Percentiles rank a stretch among this genome's conserved stretches.
Conservation (phyloP, 345 rosid species). For the Citrus reticulata region DNA sequence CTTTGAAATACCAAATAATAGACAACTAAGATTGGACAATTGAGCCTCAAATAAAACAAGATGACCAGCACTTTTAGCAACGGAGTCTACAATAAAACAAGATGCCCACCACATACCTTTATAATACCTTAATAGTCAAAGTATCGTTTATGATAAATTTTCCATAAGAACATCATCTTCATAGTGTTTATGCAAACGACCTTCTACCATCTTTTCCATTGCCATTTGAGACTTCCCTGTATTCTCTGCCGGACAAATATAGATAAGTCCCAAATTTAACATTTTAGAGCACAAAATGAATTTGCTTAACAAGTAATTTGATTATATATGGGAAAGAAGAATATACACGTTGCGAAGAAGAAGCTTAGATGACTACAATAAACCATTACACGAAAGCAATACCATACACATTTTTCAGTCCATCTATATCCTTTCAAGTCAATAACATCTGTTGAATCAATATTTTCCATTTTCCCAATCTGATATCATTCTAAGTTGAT, state of each 20-base stretch:
- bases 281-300: not conserved
- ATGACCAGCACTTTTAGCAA: not conserved
- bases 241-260: slow-evolving; percentile 73
- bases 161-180: slow-evolving; percentile 26
- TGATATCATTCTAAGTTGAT: not conserved
- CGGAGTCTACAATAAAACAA: not conserved
- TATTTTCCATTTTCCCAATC: not conserved
- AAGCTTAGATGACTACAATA: not conserved
- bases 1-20: not conserved
- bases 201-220: slow-evolving; percentile 94
- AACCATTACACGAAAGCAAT: not conserved
- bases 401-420: not conserved
- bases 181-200: slow-evolving; percentile 35
- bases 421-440: not conserved
- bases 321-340: not conserved
- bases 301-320: not conserved
- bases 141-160: not conserved
- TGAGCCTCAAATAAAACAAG: not conserved
- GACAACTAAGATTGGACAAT: not conserved
- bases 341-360: not conserved
- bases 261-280: not conserved
- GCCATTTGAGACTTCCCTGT: slow-evolving; percentile 74
- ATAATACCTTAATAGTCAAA: slow-evolving; percentile 32
- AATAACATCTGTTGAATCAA: not conserved
- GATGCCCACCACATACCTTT: slow-evolving; percentile 43